phyloP scores from a whole-genome alignment of 768 basidiomycete genomes.

The Pleurotus giganteus region DNA sequence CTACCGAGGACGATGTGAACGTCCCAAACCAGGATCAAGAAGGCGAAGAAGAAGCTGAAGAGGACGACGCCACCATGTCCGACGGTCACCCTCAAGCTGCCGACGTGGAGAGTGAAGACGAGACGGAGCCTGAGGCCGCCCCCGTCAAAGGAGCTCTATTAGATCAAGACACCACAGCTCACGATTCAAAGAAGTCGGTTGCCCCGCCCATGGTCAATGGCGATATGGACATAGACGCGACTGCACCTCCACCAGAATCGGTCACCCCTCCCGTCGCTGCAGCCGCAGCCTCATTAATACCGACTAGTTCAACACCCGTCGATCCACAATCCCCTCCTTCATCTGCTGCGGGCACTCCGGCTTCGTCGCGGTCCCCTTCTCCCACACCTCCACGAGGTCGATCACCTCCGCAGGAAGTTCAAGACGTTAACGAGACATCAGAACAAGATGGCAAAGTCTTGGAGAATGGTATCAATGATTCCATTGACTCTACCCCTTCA shows the following conservation, averaged over 20 bases:
- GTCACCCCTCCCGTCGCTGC: conserved; percentile 31
- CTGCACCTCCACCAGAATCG: conserved; percentile 23
- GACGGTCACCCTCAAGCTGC: conserved; percentile 11
- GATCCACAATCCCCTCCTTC: conserved; percentile 33
- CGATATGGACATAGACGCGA: conserved; percentile 30
- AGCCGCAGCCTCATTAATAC: conserved; percentile 46
- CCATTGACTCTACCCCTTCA: neutral
- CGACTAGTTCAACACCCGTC: conserved; percentile 41
- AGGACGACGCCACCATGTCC: conserved; percentile 11
- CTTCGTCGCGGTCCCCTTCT: conserved; percentile 35
- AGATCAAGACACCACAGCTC: conserved; percentile 10
- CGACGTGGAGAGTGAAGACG: conserved; percentile 18
- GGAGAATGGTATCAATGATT: conserved; percentile 1
- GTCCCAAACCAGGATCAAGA: conserved; percentile 24
- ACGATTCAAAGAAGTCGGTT: conserved; percentile 16
- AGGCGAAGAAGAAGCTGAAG: conserved; percentile 15
- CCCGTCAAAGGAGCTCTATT: conserved; percentile 13
- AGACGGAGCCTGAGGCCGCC: conserved; percentile 12
- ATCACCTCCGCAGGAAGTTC: neutral
- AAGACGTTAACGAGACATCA: conserved; percentile 14
- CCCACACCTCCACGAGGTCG: neutral
- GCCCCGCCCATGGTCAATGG: conserved; percentile 20
- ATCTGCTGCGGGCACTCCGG: conserved; percentile 28
- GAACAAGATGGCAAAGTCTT: neutral
- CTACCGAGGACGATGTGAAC: conserved; percentile 22